Evolutionary conservation across 495 filamentous ascomycete species (phyloP).

Genomic region (Usnea hakonensis): DNA sequence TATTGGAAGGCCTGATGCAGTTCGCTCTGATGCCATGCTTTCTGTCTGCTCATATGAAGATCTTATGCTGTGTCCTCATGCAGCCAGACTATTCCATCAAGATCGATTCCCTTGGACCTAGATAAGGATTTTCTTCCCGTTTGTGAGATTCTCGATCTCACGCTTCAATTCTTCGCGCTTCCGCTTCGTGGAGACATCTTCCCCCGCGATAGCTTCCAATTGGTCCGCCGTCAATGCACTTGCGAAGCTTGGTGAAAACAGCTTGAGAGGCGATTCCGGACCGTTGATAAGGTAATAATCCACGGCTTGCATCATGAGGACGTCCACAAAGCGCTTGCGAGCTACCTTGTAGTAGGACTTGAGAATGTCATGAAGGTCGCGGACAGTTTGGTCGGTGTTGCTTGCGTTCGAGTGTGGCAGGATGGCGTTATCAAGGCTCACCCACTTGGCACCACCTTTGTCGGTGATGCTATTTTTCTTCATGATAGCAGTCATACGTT

Average conservation of each 20-base stretch:
- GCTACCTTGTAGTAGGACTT: slow-evolving; percentile 55
- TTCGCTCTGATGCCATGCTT: too few species aligned
- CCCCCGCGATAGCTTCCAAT: slow-evolving; percentile 40
- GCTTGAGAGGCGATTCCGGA: slow-evolving; percentile 27
- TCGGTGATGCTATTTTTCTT: not conserved
- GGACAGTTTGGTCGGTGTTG: slow-evolving; percentile 40
- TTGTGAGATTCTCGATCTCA: slow-evolving; percentile 36
- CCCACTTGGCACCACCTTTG: slow-evolving; percentile 7
- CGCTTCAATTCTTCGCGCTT: slow-evolving; percentile 32
- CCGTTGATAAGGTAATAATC: slow-evolving; percentile 34
- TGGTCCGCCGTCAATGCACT: slow-evolving; percentile 31
- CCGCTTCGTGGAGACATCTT: slow-evolving; percentile 28
- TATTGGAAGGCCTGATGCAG: too few species aligned
- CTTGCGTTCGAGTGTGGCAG: not conserved
- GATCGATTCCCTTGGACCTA: not conserved
- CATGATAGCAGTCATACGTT: slow-evolving; percentile 24
- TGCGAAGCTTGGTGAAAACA: slow-evolving; percentile 34
- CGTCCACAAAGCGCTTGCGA: slow-evolving; percentile 49
- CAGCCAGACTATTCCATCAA: too few species aligned
- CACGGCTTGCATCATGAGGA: slow-evolving; percentile 39
- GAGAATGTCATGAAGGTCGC: slow-evolving; percentile 52
- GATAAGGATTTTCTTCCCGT: slow-evolving; percentile 27
- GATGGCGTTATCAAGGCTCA: slow-evolving; percentile 22
- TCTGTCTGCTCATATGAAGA: too few species aligned
- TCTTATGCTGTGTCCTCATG: too few species aligned